Evolutionary conservation across 768 basidiomycete species (phyloP).

Genomic region (Termitomyces titanicus): DNA sequence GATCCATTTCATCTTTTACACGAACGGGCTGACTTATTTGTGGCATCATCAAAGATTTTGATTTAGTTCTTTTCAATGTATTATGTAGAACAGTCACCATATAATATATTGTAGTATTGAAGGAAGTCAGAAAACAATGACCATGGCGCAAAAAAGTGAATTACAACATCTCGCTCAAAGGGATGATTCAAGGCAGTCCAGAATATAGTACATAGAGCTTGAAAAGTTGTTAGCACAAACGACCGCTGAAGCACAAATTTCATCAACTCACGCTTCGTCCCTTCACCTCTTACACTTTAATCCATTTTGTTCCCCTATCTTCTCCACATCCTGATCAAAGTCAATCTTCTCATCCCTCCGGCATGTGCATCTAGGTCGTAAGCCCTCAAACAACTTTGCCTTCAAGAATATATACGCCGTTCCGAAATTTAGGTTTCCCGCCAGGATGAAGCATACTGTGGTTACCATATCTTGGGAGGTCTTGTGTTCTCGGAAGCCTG

Average conservation of each 20-base stretch:
- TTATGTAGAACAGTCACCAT: too few relatives aligned
- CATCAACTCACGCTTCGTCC: neutral
- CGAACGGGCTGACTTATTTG: too few relatives aligned
- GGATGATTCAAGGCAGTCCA: too few relatives aligned
- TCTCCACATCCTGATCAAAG: neutral
- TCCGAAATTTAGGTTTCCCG: conserved; percentile 3
- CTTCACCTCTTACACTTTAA: neutral
- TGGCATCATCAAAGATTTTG: too few relatives aligned
- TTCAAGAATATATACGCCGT: conserved; percentile 13
- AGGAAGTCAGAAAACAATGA: too few relatives aligned
- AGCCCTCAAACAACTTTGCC: conserved; percentile 3
- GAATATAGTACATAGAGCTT: too few relatives aligned
- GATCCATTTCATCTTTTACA: too few relatives aligned
- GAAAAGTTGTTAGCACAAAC: too few relatives aligned
- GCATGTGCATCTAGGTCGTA: neutral
- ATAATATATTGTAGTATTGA: too few relatives aligned
- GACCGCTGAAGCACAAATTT: neutral
- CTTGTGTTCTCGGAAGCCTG: conserved; percentile 2
- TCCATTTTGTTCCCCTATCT: neutral
- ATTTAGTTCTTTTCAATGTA: too few relatives aligned
- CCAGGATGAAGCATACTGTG: conserved; percentile 6
- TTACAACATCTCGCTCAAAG: too few relatives aligned
- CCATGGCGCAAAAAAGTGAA: too few relatives aligned
- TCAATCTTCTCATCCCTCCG: neutral
- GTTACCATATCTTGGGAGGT: neutral